phyloP scores from a whole-genome alignment of 2,329 filamentous ascomycete species.

The Aspergillus pseudoglaucus region DNA sequence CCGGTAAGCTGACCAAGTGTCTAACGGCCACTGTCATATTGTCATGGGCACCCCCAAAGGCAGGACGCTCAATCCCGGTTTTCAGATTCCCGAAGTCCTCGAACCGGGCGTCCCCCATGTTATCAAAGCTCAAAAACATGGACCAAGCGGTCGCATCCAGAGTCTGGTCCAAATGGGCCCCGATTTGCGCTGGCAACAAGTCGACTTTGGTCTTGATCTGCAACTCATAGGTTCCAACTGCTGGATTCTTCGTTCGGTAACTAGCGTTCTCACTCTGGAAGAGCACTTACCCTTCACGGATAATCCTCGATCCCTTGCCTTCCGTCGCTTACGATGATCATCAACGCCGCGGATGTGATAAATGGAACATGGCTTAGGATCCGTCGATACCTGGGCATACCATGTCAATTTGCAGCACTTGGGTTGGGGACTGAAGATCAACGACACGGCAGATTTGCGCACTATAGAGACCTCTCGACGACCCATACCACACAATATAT shows the following conservation, averaged over 20 bases:
- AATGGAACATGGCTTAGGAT: slow-evolving; percentile 1
- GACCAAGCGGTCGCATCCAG: slow-evolving; percentile 26
- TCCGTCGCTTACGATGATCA: slow-evolving; percentile 6
- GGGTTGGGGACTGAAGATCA: slow-evolving; percentile 7
- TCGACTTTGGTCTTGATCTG: neutral
- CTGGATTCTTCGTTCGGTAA: neutral
- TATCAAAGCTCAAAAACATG: slow-evolving; percentile 33
- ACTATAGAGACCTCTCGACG: slow-evolving; percentile 8
- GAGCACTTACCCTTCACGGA: slow-evolving; percentile 6
- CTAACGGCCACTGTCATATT: slow-evolving; percentile 8
- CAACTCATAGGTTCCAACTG: neutral
- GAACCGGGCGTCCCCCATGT: slow-evolving; percentile 40
- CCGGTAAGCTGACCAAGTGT: neutral
- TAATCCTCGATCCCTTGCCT: slow-evolving; percentile 9
- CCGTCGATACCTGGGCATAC: slow-evolving; percentile 8
- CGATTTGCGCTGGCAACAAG: neutral
- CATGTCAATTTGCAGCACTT: slow-evolving; percentile 8
- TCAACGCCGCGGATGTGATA: slow-evolving; percentile 5
- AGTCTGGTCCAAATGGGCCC: neutral
- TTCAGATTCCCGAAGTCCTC: slow-evolving; percentile 31
- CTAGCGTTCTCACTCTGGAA: neutral
- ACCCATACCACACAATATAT: slow-evolving; percentile 1
- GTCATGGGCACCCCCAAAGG: slow-evolving; percentile 11
- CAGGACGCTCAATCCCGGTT: slow-evolving; percentile 6
- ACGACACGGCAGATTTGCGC: slow-evolving; percentile 5